These are phyloP conservation scores for Lachnellula hyalina DNA, from an alignment of 2,329 filamentous ascomycete species.

Conservation along the genomic window DNA sequence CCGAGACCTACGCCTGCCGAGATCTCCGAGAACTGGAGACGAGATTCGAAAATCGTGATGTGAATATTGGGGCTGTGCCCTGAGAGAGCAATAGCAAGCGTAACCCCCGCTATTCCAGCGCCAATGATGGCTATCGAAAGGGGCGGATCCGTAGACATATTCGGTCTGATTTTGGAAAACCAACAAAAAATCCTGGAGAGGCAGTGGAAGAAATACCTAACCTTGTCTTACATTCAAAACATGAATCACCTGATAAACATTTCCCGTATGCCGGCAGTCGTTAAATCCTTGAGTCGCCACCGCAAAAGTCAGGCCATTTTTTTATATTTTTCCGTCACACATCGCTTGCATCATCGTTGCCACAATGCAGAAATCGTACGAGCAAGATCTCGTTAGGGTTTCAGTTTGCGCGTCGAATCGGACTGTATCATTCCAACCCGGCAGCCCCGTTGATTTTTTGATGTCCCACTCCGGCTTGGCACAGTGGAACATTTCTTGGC, in stretches of 20 bases:
- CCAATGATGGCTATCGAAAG: constrained; percentile 49
- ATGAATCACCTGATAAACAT: not conserved
- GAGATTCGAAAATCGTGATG: constrained; percentile 49
- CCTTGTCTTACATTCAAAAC: no score
- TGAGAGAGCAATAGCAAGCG: constrained; percentile 47
- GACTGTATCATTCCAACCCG: no score
- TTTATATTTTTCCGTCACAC: not conserved
- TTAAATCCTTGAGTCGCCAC: not conserved
- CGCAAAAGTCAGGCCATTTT: not conserved
- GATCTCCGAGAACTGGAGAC: constrained; percentile 49
- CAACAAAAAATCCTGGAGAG: not conserved
- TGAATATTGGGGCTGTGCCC: constrained; percentile 37
- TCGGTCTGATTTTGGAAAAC: not conserved
- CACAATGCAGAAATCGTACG: not conserved
- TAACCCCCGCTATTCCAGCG: constrained; percentile 53
- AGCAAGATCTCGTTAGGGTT: no score
- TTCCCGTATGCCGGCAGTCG: not conserved
- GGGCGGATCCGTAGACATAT: not conserved
- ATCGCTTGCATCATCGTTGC: not conserved
- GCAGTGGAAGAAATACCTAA: not conserved
- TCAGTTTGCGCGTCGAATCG: no score
- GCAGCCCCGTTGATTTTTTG: no score
- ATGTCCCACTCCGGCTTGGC: no score
- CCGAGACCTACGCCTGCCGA: constrained; percentile 53
- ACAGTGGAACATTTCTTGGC: no score